phyloP scores from a whole-genome alignment of 106 monocot species.

The Platanthera guangdongensis region DNA sequence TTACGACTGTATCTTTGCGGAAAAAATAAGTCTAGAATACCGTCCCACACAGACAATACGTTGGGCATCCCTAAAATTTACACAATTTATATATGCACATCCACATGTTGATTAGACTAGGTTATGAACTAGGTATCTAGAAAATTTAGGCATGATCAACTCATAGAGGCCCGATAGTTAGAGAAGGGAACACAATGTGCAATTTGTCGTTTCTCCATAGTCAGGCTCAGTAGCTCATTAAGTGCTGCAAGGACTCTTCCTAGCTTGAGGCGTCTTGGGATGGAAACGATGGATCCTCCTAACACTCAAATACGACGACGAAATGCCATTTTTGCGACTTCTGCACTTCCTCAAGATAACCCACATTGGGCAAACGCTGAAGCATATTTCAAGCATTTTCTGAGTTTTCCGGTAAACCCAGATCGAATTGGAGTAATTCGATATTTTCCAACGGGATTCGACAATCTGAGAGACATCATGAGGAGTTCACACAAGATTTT shows the following conservation, averaged over 20 bases:
- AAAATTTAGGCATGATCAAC: too few relatives aligned
- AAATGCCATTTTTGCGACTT: conserved; percentile 93
- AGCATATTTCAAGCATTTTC: conserved; percentile 37
- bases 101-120: too few relatives aligned
- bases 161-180: too few relatives aligned
- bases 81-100: too few relatives aligned
- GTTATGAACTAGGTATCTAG: too few relatives aligned
- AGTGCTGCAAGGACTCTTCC: conserved; percentile 76
- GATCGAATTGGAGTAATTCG: conserved; percentile 43
- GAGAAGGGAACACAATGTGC: too few relatives aligned
- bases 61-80: too few relatives aligned
- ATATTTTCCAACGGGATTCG: conserved; percentile 71
- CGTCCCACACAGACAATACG: too few relatives aligned
- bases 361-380: conserved; percentile 71
- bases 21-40: too few relatives aligned
- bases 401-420: conserved; percentile 53
- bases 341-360: conserved; percentile 52
- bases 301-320: conserved; percentile 76
- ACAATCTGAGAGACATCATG: conserved; percentile 88
- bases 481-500: conserved; percentile 35
- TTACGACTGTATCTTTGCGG: too few relatives aligned
- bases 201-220: conserved; percentile 41
- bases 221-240: conserved; percentile 82
- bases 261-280: conserved; percentile 60
- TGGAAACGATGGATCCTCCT: conserved; percentile 24